phyloP scores from a whole-genome alignment of 169 alveolate genomes.

The Plasmodium malariae region DNA sequence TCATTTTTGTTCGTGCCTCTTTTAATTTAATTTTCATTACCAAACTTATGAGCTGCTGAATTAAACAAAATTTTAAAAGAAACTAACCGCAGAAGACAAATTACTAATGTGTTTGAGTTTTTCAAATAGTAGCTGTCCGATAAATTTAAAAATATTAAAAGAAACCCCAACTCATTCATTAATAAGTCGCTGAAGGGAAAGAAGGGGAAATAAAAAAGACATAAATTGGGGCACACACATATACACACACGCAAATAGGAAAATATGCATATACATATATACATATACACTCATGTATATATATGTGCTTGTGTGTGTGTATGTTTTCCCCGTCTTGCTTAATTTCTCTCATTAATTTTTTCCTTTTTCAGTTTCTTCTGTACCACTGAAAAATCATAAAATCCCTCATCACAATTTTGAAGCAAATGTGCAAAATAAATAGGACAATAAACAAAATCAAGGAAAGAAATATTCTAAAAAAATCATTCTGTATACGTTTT shows the following conservation, averaged over 20 bases:
- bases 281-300: conserved; percentile 12
- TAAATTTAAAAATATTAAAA: conserved; percentile 57
- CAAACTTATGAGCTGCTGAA: conserved; percentile 59
- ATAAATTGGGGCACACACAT: not conserved
- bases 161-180: conserved; percentile 71
- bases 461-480: conserved; percentile 46
- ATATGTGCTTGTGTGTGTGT: not conserved
- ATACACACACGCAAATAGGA: not conserved
- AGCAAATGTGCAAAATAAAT: conserved; percentile 45
- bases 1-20: not conserved
- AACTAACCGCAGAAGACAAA: conserved; percentile 47
- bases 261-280: not conserved
- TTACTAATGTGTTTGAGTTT: conserved; percentile 62
- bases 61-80: conserved; percentile 60
- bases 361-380: too few species aligned
- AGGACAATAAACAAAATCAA: conserved; percentile 32
- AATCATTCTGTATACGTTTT: conserved; percentile 37
- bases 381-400: conserved; percentile 75
- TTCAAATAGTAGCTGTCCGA: conserved; percentile 51
- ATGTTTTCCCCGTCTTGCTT: not conserved
- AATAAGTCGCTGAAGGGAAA: conserved; percentile 45
- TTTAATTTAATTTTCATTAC: conserved; percentile 5
- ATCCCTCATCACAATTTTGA: conserved; percentile 72
- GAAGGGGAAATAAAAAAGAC: not conserved
- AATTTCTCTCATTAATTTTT: too few species aligned